Evolutionary conservation across 441 rosid genomes (phyloP).

Genomic region (Euphorbia corollata): DNA sequence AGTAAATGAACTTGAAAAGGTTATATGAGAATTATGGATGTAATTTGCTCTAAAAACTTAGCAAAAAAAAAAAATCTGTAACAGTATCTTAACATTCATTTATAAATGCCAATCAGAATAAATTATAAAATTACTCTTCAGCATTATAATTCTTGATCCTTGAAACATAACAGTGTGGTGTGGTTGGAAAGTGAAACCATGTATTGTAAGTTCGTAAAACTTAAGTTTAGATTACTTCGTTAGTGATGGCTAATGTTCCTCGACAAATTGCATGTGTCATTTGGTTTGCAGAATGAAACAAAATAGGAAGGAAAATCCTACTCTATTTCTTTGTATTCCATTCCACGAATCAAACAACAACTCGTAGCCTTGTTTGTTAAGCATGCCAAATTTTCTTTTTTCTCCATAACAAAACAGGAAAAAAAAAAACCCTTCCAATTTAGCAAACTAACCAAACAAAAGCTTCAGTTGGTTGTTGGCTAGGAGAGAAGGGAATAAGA

Average conservation of each 20-base stretch:
- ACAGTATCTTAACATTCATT: neutral
- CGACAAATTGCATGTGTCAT: no score
- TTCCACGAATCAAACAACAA: no score
- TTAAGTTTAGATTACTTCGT: neutral
- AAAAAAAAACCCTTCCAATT: neutral
- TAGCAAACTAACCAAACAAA: slow-evolving; percentile 6
- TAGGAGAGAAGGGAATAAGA: slow-evolving; percentile 68
- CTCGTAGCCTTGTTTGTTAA: neutral
- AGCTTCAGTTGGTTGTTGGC: slow-evolving; percentile 6
- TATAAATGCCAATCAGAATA: neutral
- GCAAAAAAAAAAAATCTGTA: no score
- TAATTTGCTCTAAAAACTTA: no score
- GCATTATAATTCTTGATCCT: neutral
- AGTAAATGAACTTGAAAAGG: no score
- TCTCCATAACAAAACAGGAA: neutral
- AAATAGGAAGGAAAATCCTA: no score
- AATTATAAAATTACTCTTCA: neutral
- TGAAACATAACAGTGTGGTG: neutral
- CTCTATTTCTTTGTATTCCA: no score
- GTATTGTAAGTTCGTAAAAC: neutral
- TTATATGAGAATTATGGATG: no score
- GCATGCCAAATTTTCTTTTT: neutral
- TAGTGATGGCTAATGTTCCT: neutral
- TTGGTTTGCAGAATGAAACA: no score
- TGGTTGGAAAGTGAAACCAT: slow-evolving; percentile 2